A percentile compares a stretch with the other conserved stretches of the same genome.
These are phyloP conservation scores for Hortaea sp. DNA, from an alignment of 2,329 filamentous ascomycete genomes.

Conservation along the genomic window DNA sequence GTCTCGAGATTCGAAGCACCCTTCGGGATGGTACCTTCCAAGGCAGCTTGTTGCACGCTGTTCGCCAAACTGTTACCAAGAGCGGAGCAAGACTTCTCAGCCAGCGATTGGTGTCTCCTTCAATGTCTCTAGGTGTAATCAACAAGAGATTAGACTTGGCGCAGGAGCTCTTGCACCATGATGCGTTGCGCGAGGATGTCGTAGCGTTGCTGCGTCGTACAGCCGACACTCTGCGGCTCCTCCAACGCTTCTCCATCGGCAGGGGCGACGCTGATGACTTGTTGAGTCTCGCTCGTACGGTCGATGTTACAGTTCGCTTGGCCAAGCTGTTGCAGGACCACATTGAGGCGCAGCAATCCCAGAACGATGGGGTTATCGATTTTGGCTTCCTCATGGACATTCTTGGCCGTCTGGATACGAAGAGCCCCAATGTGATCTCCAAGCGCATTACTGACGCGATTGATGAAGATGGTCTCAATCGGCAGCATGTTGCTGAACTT, in stretches of 20 bases:
- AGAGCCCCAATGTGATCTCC: slow-evolving; percentile 58
- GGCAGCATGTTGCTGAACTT: slow-evolving; percentile 68
- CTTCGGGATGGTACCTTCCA: slow-evolving; percentile 67
- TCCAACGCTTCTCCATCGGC: slow-evolving; percentile 89
- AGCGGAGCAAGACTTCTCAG: slow-evolving; percentile 77
- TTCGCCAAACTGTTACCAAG: slow-evolving; percentile 82
- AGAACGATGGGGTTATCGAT: slow-evolving; percentile 24
- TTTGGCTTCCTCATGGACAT: slow-evolving; percentile 22
- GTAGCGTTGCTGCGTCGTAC: slow-evolving; percentile 59
- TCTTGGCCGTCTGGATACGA: slow-evolving; percentile 52
- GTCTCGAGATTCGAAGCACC: slow-evolving; percentile 80
- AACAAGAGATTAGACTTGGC: slow-evolving; percentile 73
- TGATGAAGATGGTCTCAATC: slow-evolving; percentile 81
- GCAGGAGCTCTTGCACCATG: slow-evolving; percentile 57
- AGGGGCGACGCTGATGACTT: slow-evolving; percentile 89
- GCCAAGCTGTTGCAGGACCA: slow-evolving; percentile 34
- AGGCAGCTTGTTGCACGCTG: slow-evolving; percentile 81
- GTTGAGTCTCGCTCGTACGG: slow-evolving; percentile 70
- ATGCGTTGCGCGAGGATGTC: slow-evolving; percentile 60
- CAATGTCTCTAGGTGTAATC: slow-evolving; percentile 74
- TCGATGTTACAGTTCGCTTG: slow-evolving; percentile 62
- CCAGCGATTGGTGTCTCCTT: slow-evolving; percentile 78
- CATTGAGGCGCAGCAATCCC: slow-evolving; percentile 18
- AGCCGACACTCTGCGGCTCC: slow-evolving; percentile 77
- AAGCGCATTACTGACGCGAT: slow-evolving; percentile 65